Base-by-base conservation (phyloP, 306 rosid genomes). In the Benincasa hispida region DNA sequence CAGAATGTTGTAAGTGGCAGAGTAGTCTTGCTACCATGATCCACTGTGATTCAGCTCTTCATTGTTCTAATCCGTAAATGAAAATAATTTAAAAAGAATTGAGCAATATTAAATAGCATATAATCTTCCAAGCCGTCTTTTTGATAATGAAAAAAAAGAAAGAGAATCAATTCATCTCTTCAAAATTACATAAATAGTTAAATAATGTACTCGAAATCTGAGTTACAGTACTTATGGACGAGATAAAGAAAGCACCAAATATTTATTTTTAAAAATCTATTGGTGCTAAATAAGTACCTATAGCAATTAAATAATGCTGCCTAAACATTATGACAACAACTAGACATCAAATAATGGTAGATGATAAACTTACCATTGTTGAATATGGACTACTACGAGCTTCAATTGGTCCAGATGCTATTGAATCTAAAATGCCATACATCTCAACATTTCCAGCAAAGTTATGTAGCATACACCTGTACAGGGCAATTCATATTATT, bases 391-490 rank as follows among this genome's bases (percentile, higher is more conserved):
- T 93, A 78, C 62, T 80, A 35, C 87, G 86, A 69, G 97, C 98
- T 54, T 91, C 91, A 80, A 93, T 77, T 73, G 97, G 98, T 70
- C 98, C 97, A 72, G 96, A 88, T 74, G 91, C 91, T 82, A 93
- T 78, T 4, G 93, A 83, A 72, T 91, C 95, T 79, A 93, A 82
- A 80, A 88, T 70, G 47, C 96, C 98, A 69, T 91, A 91, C 98
- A 93, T 93, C 87, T 91, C 95, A 74, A 87, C 50, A 18, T 93
- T 91, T 84, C 95, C 98, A 34, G 98, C 96, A 80, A 93, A 91
- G 77, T 93, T 93, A 88, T 93, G 98, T 81, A 93, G 89, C 98
- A 93, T 93, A 78, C 98, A 91, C 98, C 95, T 93, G 96, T 55
- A 77, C 32, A 77, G 73, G 73, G 83, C 63, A 80, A 82, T n/a